Percentiles rank a stretch among this genome's conserved stretches.
These are phyloP conservation scores for Chaetoscypha palmicola DNA, from an alignment of 2,329 filamentous ascomycete species.

Conservation along the genomic window DNA sequence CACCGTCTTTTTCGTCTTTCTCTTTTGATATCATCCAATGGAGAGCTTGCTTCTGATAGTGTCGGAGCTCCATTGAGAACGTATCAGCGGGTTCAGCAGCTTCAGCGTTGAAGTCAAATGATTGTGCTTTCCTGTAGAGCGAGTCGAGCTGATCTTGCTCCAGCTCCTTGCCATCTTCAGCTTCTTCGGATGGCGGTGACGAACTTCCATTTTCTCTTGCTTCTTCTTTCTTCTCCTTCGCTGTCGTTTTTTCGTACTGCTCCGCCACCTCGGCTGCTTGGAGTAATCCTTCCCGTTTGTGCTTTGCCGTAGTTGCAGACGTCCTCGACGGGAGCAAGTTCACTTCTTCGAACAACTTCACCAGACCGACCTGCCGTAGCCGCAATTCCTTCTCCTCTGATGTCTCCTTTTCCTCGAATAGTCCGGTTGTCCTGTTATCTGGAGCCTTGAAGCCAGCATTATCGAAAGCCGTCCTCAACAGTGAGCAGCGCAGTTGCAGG, in stretches of 20 bases:
- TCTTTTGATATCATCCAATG: constrained; percentile 97
- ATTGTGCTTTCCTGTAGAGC: constrained; percentile 91
- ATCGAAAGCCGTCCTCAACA: constrained; percentile 70
- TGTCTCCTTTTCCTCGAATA: constrained; percentile 85
- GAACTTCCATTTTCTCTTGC: constrained; percentile 16
- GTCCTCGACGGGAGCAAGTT: constrained; percentile 68
- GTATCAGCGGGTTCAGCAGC: constrained; percentile 75
- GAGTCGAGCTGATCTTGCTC: constrained; percentile 94
- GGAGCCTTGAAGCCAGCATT: constrained; percentile 53
- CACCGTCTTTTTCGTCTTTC: constrained; percentile 62
- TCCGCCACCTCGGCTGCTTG: constrained; percentile 86
- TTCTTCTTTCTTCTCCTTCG: constrained; percentile 30
- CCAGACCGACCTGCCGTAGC: constrained; percentile 76
- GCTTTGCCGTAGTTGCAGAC: constrained; percentile 68
- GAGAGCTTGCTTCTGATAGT: constrained; percentile 91
- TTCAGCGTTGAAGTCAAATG: constrained; percentile 90
- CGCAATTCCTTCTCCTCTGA: constrained; percentile 77
- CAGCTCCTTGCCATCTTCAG: constrained; percentile 81
- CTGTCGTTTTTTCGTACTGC: constrained; percentile 54
- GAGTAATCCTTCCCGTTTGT: constrained; percentile 76
- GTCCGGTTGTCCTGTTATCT: constrained; percentile 75
- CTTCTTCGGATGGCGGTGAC: constrained; percentile 49
- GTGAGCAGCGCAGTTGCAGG: constrained; percentile 72
- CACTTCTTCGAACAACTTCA: constrained; percentile 84
- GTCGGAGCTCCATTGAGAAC: constrained; percentile 76